Evolutionary conservation across 495 filamentous ascomycete genomes (phyloP).

Genomic region (Aspergillus affinis): DNA sequence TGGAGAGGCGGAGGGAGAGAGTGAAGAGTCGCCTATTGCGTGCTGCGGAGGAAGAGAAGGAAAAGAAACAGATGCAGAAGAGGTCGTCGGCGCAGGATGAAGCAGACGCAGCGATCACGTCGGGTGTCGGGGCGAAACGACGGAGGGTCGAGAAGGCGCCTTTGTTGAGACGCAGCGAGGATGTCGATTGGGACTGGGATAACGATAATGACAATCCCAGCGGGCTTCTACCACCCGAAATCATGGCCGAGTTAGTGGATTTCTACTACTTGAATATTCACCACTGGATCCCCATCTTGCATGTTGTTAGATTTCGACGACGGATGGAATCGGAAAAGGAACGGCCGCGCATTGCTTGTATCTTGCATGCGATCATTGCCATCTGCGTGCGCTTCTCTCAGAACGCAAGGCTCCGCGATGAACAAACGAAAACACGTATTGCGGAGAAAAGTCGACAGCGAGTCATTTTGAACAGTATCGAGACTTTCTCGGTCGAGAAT

Average conservation of each 20-base stretch:
- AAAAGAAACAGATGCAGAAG: too few relatives aligned
- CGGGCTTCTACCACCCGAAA: slow-evolving; percentile 5
- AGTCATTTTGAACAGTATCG: slow-evolving; percentile 21
- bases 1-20: background rate
- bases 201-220: background rate
- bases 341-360: slow-evolving; percentile 7
- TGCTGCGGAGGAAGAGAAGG: too few relatives aligned
- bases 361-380: slow-evolving; percentile 26
- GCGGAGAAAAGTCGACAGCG: slow-evolving; percentile 23
- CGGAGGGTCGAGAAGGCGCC: too few relatives aligned
- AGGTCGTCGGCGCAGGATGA: too few relatives aligned
- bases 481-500: slow-evolving; percentile 30
- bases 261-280: slow-evolving; percentile 26
- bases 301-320: slow-evolving; percentile 22
- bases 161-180: background rate
- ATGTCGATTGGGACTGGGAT: background rate
- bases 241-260: slow-evolving; percentile 25
- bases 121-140: too few relatives aligned
- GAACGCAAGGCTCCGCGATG: slow-evolving; percentile 2
- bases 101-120: too few relatives aligned
- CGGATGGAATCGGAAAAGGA: slow-evolving; percentile 14
- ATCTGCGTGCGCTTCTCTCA: slow-evolving; percentile 15
- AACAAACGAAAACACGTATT: slow-evolving; percentile 7
- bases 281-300: slow-evolving; percentile 29
- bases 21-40: too few relatives aligned